Base-by-base conservation (phyloP, 2,329 filamentous ascomycete genomes). In the Ophiocordyceps camponoti-rufipedis region DNA sequence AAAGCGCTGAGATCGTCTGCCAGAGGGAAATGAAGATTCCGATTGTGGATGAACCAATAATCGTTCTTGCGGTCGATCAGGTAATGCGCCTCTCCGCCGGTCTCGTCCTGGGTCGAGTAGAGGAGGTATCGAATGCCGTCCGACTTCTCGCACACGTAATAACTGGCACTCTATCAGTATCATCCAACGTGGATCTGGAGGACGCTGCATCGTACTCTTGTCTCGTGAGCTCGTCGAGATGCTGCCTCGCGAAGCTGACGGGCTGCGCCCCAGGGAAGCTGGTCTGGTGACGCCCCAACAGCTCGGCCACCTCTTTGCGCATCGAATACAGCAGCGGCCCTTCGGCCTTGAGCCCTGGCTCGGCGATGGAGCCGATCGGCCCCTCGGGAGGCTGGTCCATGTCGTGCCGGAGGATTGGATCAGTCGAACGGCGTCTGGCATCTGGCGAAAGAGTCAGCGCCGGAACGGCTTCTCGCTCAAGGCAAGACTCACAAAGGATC, bases 51-150 rank as follows among this genome's bases (percentile, higher is more conserved):
- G 57, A 74, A 86, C 75, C 89, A 94, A 69, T 91, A 98, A 61
- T 96, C 87, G 66, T 98, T 96, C 66, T 88, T 94, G 58, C 91
- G 86, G 65, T 98, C 89, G 64, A 98, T 94, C 47, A 98, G 72
- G 66, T 94, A 95, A 58, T 91, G 84, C 23, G 80, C 74, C 59
- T 93, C 86, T 43, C 58, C 52, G 45, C 67, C 68, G 6, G 67
- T 59, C 40, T 78, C 72, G 57, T 82, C 80, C 8, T 68, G 62
- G 44, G 85, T 86, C 52, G 91, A 78, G 68, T 93, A 96, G 51
- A 98, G 75, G n/a, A 98, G 75, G 61, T 93, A 95, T 51, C 91
- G 80, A 51, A 96, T 85, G 46, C 91, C 91, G 59, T 98, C 91
- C 1, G 89, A 94, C 68, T 98, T 98, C 65, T 98, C 91, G 69